A percentile compares a stretch with the other conserved stretches of the same genome.
These are phyloP conservation scores for Zopfia rhizophila DNA, from an alignment of 2,329 filamentous ascomycete species.

Conservation along the genomic window DNA sequence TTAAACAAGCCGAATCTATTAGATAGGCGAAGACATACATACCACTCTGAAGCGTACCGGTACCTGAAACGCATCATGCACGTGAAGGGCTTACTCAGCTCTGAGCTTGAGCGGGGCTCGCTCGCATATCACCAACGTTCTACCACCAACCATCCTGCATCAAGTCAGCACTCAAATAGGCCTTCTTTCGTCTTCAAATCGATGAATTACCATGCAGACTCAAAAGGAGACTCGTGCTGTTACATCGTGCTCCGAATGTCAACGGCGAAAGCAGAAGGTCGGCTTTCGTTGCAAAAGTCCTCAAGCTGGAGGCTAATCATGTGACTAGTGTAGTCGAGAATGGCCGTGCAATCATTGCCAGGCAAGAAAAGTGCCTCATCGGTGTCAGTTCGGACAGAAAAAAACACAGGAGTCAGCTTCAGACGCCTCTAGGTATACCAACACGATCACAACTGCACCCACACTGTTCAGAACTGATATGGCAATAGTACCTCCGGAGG, in stretches of 20 bases:
- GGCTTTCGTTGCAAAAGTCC: slow-evolving; percentile 16
- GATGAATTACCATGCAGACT: slow-evolving; percentile 40
- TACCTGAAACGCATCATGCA: too few relatives aligned
- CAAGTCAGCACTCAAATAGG: too few relatives aligned
- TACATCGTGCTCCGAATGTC: slow-evolving; percentile 60
- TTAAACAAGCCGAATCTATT: too few relatives aligned
- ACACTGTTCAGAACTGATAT: too few relatives aligned
- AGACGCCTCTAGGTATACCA: slow-evolving; percentile 32
- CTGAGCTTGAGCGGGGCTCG: too few relatives aligned
- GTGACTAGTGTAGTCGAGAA: slow-evolving; percentile 58
- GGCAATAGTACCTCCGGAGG: slow-evolving; percentile 27
- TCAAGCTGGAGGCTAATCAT: slow-evolving; percentile 26
- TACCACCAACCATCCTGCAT: too few relatives aligned
- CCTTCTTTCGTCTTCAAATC: too few relatives aligned
- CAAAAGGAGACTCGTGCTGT: slow-evolving; percentile 37
- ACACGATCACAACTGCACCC: too few relatives aligned
- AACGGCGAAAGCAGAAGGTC: slow-evolving; percentile 63
- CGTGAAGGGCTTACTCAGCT: too few relatives aligned
- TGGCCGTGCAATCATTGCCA: slow-evolving; percentile 65
- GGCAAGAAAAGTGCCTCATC: slow-evolving; percentile 59
- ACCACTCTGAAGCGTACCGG: too few relatives aligned
- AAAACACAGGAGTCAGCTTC: slow-evolving; percentile 35
- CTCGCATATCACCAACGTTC: too few relatives aligned
- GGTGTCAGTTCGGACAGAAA: slow-evolving; percentile 58
- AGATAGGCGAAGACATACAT: too few relatives aligned